These are phyloP conservation scores for Phytopythium sindhum DNA, from an alignment of 352 stramenopile species.

Conservation along the genomic window DNA sequence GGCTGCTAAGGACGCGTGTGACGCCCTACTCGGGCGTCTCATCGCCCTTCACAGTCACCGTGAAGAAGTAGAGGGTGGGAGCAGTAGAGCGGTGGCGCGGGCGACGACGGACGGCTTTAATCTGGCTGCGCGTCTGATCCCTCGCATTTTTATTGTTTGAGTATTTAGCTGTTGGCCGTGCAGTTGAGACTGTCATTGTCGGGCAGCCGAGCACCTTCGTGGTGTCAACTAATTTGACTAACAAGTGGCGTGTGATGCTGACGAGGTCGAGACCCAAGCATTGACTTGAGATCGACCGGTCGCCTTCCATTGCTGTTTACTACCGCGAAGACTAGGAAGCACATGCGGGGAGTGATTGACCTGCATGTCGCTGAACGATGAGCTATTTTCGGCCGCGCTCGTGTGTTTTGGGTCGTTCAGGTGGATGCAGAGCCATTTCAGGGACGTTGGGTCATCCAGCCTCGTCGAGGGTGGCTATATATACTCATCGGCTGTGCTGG, in stretches of 20 bases:
- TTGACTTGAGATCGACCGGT: not conserved
- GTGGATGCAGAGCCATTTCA: conserved; percentile 1
- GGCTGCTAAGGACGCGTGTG: conserved; percentile 48
- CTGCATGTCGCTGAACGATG: not conserved
- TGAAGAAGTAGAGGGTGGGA: not conserved
- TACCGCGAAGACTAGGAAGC: not conserved
- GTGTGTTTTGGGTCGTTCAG: not conserved
- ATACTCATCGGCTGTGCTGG: not conserved
- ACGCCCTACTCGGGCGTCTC: conserved; percentile 56
- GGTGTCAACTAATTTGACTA: not conserved
- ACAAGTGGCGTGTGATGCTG: not conserved
- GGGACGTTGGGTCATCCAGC: not conserved
- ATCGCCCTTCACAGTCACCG: conserved; percentile 46
- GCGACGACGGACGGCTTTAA: not conserved
- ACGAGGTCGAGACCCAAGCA: not conserved
- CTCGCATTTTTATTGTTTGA: not conserved
- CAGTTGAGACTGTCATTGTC: not conserved
- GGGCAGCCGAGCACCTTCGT: not conserved
- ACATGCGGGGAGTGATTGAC: not conserved
- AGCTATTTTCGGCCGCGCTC: not conserved
- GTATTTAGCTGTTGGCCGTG: not conserved
- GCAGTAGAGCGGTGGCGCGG: not conserved
- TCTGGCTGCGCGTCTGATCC: not conserved
- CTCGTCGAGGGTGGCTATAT: not conserved
- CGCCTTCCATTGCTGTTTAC: not conserved